Evolutionary conservation across 2,329 filamentous ascomycete genomes (phyloP).

Genomic region (Pseudogymnoascus sp.): DNA sequence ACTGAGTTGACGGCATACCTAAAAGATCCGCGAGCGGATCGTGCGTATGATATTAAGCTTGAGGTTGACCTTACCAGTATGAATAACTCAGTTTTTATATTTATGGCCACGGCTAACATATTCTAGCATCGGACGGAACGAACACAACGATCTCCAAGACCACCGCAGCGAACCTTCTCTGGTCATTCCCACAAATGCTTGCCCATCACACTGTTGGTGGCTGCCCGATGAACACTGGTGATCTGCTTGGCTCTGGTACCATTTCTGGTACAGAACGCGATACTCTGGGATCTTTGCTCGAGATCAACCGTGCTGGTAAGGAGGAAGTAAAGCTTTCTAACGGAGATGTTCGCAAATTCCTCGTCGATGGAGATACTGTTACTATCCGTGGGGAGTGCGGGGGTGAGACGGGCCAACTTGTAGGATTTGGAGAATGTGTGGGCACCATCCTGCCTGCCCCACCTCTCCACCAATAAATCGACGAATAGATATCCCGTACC

Average conservation of each 20-base stretch:
- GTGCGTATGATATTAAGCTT: conserved; percentile 62
- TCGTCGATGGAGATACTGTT: conserved; percentile 68
- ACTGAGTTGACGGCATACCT: conserved; percentile 55
- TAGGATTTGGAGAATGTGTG: conserved; percentile 70
- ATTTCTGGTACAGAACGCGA: conserved; percentile 58
- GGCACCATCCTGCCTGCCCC: conserved; percentile 45
- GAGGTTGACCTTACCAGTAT: conserved; percentile 56
- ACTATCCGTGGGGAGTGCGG: conserved; percentile 60
- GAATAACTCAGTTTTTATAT: conserved; percentile 21
- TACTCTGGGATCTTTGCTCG: conserved; percentile 62
- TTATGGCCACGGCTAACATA: background rate
- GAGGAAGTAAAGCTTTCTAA: conserved; percentile 51
- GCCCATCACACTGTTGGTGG: conserved; percentile 72
- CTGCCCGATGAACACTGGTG: conserved; percentile 66
- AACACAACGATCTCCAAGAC: conserved; percentile 53
- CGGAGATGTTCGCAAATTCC: conserved; percentile 61
- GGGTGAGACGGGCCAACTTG: conserved; percentile 51
- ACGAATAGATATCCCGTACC: background rate
- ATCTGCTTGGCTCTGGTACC: conserved; percentile 71
- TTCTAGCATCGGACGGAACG: conserved; percentile 34
- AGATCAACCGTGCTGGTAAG: conserved; percentile 66
- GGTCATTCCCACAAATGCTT: conserved; percentile 77
- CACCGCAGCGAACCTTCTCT: conserved; percentile 63
- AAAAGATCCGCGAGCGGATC: conserved; percentile 50
- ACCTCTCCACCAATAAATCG: background rate